Percentiles rank a stretch among this genome's conserved stretches.
Conservation (phyloP, 1,284 basidiomycete genomes). For the Xerocomus nothofagi region DNA sequence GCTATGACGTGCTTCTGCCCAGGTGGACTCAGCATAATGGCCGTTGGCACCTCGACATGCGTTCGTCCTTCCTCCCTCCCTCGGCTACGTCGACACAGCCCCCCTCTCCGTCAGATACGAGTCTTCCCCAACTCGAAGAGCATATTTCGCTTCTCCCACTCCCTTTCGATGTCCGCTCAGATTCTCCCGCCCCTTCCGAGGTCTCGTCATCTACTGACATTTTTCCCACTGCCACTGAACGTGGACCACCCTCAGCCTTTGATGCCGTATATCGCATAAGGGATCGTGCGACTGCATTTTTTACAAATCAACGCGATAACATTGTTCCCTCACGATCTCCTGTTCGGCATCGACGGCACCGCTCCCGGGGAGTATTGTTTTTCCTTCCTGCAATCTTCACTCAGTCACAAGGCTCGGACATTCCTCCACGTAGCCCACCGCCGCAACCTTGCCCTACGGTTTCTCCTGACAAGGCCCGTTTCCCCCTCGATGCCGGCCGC, state of each 20-base stretch:
- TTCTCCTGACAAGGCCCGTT: slow-evolving; percentile 40
- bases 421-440: slow-evolving; percentile 36
- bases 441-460: slow-evolving; percentile 30
- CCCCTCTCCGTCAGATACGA: slow-evolving; percentile 47
- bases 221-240: slow-evolving; percentile 38
- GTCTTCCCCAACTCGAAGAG: slow-evolving; percentile 47
- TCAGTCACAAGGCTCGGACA: slow-evolving; percentile 50
- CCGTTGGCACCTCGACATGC: slow-evolving; percentile 70
- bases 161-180: slow-evolving; percentile 55
- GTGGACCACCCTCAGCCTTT: slow-evolving; percentile 42
- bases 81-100: slow-evolving; percentile 50
- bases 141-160: slow-evolving; percentile 64
- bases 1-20: slow-evolving; percentile 75
- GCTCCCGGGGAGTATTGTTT: slow-evolving; percentile 66
- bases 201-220: slow-evolving; percentile 43
- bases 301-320: slow-evolving; percentile 41
- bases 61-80: slow-evolving; percentile 53
- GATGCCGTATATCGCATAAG: slow-evolving; percentile 57
- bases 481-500: slow-evolving; percentile 24
- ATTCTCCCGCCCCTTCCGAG: slow-evolving; percentile 56
- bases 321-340: slow-evolving; percentile 43
- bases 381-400: slow-evolving; percentile 82
- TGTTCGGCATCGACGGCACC: slow-evolving; percentile 46
- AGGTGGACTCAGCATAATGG: slow-evolving; percentile 67
- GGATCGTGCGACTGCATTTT: slow-evolving; percentile 49